Base-by-base conservation (phyloP, 768 basidiomycete species). In the Ramaria rubella region DNA sequence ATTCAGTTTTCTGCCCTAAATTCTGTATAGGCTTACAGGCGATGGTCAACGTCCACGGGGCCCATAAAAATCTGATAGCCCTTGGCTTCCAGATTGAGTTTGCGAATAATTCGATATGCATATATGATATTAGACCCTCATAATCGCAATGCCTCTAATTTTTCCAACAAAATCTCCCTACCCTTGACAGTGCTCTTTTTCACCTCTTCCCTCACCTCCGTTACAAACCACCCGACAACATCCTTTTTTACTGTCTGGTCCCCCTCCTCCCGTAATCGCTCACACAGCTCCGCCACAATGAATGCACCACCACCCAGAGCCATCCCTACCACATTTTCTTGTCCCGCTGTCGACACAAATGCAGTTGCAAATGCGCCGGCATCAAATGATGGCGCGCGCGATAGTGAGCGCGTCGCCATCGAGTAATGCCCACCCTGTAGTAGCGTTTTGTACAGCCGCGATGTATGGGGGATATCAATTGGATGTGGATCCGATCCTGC, bases 341-440 rank as follows among this genome's bases (percentile, higher is more conserved):
- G 65, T 11, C 81, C 83, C 0, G 87, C 79, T 3, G 70, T 61
- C 14, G 74, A 67, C 23, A 87, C 69, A 64, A 90, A 87, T 11
- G 70, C 65, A 3, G 70, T 68, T 0, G 87, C 88, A 60, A 91
- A 91, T 1, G 68, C 70, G 1, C 69, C 65, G 0, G 85, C 72
- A 19, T 84, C 81, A 77, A 85, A 92, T 1, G 68, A 61, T 2
- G 77, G 62, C 2, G 79, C 74, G 6, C 68, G 76, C 30, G 79
- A 77, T 34, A 94, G 73, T 2, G 77, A 59, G 21, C 77, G 76
- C 2, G 81, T 78, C 0, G 77, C 67, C 30, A 82, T 85, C 59
- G 82, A 83, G 70, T 84, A 96, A 66, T 94, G 92, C 0, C 94
- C 94, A 5, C 94, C 94, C 66, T 94, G 91, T 1, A 96, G 76